Evolutionary conservation across 768 basidiomycete genomes (phyloP).

Genomic region (Tylopilus balloui): DNA sequence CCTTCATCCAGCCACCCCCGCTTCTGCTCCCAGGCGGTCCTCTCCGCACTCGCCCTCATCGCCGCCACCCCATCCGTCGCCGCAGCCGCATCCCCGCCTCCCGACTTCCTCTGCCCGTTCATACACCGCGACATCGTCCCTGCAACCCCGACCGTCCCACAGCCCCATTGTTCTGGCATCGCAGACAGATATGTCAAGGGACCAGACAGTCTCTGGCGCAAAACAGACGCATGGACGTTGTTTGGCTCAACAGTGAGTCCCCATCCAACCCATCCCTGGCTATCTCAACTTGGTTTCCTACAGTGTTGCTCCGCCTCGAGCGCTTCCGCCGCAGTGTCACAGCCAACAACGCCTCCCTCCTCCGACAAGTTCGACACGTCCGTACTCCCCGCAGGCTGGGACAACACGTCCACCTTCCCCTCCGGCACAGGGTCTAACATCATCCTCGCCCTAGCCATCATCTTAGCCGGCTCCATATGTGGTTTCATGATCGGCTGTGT

Average conservation of each 20-base stretch:
- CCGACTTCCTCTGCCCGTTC: constrained; percentile 59
- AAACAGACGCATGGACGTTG: constrained; percentile 50
- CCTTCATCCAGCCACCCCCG: not conserved
- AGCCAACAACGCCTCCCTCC: constrained; percentile 12
- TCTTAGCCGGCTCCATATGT: constrained; percentile 58
- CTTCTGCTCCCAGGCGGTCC: constrained; percentile 47
- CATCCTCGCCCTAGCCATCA: constrained; percentile 56
- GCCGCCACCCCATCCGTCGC: constrained; percentile 44
- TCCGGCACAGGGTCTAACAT: constrained; percentile 38
- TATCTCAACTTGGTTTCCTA: not conserved
- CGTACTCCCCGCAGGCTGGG: constrained; percentile 56
- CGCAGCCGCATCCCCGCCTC: constrained; percentile 46
- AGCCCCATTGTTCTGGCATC: constrained; percentile 24
- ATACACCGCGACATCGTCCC: constrained; percentile 25
- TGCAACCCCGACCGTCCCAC: not conserved
- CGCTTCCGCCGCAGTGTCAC: not conserved
- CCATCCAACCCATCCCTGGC: not conserved
- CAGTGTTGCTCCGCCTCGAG: constrained; percentile 19
- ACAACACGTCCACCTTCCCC: constrained; percentile 12
- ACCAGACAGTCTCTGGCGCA: constrained; percentile 57
- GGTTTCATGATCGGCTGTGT: constrained; percentile 58
- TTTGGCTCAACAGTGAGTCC: constrained; percentile 67
- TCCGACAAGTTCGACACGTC: constrained; percentile 21
- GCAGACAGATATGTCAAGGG: constrained; percentile 52
- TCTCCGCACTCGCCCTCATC: constrained; percentile 55